Conservation (phyloP, 495 filamentous ascomycete species). For the Hypoxylon subgilvum region DNA sequence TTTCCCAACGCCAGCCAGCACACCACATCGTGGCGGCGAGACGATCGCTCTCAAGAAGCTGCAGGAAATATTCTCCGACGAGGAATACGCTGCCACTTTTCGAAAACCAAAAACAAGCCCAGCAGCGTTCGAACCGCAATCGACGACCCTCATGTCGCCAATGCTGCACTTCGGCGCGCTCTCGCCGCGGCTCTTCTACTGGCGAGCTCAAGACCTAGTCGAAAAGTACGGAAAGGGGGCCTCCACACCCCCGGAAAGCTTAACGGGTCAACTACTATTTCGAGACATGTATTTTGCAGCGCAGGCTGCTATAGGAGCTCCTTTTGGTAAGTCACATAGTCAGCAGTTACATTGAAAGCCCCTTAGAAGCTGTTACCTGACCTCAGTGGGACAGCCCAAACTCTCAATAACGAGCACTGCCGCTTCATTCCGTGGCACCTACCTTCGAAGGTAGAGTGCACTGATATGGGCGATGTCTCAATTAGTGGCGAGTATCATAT, state of each 20-base stretch:
- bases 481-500: slow-evolving; percentile 60
- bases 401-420: slow-evolving; percentile 62
- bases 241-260: slow-evolving; percentile 62
- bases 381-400: slow-evolving; percentile 43
- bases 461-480: slow-evolving; percentile 38
- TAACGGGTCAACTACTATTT: slow-evolving; percentile 73
- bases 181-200: slow-evolving; percentile 69
- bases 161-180: slow-evolving; percentile 74
- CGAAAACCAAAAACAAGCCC: slow-evolving; percentile 74
- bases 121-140: slow-evolving; percentile 69
- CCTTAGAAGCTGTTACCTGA: not conserved
- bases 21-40: slow-evolving; percentile 69
- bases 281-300: slow-evolving; percentile 80
- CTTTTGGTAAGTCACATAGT: slow-evolving; percentile 46
- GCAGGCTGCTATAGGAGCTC: slow-evolving; percentile 65
- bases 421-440: slow-evolving; percentile 76
- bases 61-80: slow-evolving; percentile 57
- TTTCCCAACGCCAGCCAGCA: slow-evolving; percentile 58
- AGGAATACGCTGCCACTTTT: slow-evolving; percentile 69
- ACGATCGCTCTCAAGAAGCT: slow-evolving; percentile 60
- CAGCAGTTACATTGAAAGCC: not conserved
- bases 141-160: slow-evolving; percentile 71
- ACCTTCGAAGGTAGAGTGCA: slow-evolving; percentile 57
- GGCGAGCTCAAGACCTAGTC: slow-evolving; percentile 64
- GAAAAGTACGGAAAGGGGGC: slow-evolving; percentile 54